Base-by-base conservation (phyloP, 1,284 basidiomycete genomes). In the Austroboletus rostrupii region DNA sequence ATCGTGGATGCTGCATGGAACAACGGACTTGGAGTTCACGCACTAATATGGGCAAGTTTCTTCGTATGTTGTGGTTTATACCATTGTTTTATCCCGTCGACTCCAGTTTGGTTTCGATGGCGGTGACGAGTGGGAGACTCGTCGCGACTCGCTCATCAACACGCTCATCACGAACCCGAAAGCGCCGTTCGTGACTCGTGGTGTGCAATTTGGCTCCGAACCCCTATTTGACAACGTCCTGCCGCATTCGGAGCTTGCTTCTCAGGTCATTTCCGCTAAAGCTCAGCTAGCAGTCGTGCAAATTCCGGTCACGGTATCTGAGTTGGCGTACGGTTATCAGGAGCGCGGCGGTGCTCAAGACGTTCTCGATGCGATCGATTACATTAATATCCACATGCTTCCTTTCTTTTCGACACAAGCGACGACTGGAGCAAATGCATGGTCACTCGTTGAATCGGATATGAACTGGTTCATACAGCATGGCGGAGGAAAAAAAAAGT, bases 161-260 rank as follows among this genome's bases (percentile, higher is more conserved):
- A 70, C 75, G 3, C 76, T 87, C 38, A 79, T 78, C 46, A 69
- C 72, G 33, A 88, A 86, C 56, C 80, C 80, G 6, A 80, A 75
- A 61, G 86, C 83, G 21, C 78, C 79, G 51, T 87, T 80, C 59
- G 75, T 88, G 38, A 85, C 84, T 3, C 77, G 85, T 31, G 79
- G 75, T 4, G 69, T 88, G 8, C 83, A 85, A 52, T 84, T 87
- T 51, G 86, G 86, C n/a, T 85, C 83, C 0, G 87, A 90, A 58
- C 87, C 87, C 3, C 68, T 90, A 28, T 90, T 69, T 58, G 87
- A 89, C 61, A 50, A 68, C 45, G 86, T 79, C 21, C 68, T 90
- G 26, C 65, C 73, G 6, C 73, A 78, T 23, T 43, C 61, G 1
- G 65, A 72, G 33, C 76, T 90, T n/a, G 80, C 83, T 2, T 56